Base-by-base conservation (phyloP, 345 rosid genomes). In the Boechera retrofracta region DNA sequence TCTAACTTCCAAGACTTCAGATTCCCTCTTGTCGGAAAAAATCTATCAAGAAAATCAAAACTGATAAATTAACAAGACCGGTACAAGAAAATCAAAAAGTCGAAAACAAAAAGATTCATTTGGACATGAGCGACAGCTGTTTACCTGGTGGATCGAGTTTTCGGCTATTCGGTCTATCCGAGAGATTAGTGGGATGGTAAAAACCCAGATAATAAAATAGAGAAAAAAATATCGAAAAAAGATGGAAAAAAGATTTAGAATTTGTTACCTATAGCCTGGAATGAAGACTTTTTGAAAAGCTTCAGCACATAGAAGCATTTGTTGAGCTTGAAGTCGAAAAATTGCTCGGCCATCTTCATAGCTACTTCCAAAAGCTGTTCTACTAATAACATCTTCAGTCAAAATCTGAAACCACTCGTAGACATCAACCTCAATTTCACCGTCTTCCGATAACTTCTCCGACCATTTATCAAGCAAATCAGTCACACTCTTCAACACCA, bases 311-410 rank as follows among this genome's bases (percentile, higher is more conserved):
- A 88, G 83, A 28, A 85, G 76, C 95, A 88, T 89, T 63, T 89
- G 97, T 31, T 83, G 85, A 15, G 90, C 81, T 85, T 90, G 96
- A 13, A 88, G 82, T 39, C 89, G 54, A 71, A 89, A 94, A 64
- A 90, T 85, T 42, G 89, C 91, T 33, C 86, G 87, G 1, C 97
- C 98, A 47, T 89, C 91, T 73, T 80, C 88, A 5, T 87, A 94
- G 84, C 91, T 92, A 21, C 85, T 88, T 3, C 97, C 97, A 69
- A 94, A 91, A 12, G 93, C 94, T 5, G 95, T 85, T 32, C 89
- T 83, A 10, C 94, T 85, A 13, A 94, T 89, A 33, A 91, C 88
- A 62, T 91, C 97, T 77, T 88, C 95, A 1, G 97, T 89, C 0
- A 94, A 82, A 9, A 73, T 81, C 39, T 85, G 91, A 77, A 86